Evolutionary conservation across 208 protist species (phyloP), one percentile per base, ranked within the genome.

Genomic region (Tritrichomonas musculus): DNA sequence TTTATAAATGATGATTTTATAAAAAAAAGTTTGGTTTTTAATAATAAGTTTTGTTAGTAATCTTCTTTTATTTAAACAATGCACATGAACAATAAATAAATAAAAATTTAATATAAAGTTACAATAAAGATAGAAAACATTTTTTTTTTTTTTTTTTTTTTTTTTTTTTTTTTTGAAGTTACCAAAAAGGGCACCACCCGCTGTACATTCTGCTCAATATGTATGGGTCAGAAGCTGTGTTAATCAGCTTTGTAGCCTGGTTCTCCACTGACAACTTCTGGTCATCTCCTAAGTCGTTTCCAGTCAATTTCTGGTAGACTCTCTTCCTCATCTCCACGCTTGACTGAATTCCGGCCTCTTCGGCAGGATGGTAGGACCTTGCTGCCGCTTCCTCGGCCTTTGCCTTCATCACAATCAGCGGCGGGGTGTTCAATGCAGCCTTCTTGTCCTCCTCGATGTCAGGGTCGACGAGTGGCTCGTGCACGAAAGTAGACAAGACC

Each of bases 181-280:
- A 88, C 77, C 77, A 88, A 49, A 88, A 88, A 11, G 77, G 77
- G 47, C 77, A 88, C 77, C 77, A 88, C 39, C 77, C 77, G 27
- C 41, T 53, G 47, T 88, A 88, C 77, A 88, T 88, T 39, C 41
- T 88, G 0, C 41, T 47, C 13, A 88, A 53, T 3, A 53, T 39
- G 17, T 88, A 88, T 44, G 44, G 33, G 39, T 88, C 77, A 17
- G 77, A 57, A 39, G 77, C 77, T 17, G 25, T 47, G 5, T 53
- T 60, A n/a, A 88, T 88, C 41, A 88, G 47, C 39, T 27, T 53
- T 27, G 33, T 17, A 8, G 77, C 77, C 47, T 88, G 77, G 4
- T 88, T 47, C 39, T 88, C 77, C 11, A 88, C 39, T 2, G 77
- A 88, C 33, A 88, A n/a, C 20, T 25, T 25, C n/a, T 53, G 33